These are phyloP conservation scores for Trametes villosa DNA, from an alignment of 768 basidiomycete species.

Conservation along the genomic window DNA sequence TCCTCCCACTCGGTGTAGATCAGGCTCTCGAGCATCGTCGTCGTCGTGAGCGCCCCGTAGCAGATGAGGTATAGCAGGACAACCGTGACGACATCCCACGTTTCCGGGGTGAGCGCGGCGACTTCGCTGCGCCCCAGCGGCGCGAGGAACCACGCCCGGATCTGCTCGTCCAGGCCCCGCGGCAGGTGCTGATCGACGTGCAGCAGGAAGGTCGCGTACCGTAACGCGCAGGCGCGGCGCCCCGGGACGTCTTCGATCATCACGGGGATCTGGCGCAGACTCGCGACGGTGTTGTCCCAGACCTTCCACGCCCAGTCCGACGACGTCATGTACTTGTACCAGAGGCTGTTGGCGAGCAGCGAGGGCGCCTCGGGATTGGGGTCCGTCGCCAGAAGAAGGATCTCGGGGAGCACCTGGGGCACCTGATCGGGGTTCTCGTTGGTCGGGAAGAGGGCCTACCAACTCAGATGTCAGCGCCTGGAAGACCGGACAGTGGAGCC, in stretches of 20 bases:
- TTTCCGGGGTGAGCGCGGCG: constrained; percentile 56
- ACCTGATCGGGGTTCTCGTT: constrained; percentile 39
- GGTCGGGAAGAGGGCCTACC: constrained; percentile 47
- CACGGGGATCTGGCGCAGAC: constrained; percentile 67
- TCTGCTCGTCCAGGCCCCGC: constrained; percentile 68
- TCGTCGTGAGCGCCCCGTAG: constrained; percentile 69
- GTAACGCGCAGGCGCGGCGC: constrained; percentile 57
- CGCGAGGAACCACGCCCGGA: constrained; percentile 73
- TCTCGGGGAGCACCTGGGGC: constrained; percentile 57
- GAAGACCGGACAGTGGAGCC: neutral
- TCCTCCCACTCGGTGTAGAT: constrained; percentile 80
- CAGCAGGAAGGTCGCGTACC: constrained; percentile 72
- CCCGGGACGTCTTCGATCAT: constrained; percentile 53
- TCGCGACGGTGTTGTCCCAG: constrained; percentile 82
- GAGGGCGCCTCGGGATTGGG: constrained; percentile 63
- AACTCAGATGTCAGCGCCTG: neutral
- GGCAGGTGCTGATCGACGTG: constrained; percentile 81
- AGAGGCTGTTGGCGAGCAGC: constrained; percentile 73
- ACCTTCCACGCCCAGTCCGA: constrained; percentile 80
- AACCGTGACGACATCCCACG: constrained; percentile 68
- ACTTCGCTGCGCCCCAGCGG: constrained; percentile 69
- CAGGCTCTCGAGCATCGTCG: constrained; percentile 72
- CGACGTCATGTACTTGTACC: constrained; percentile 81
- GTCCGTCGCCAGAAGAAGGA: constrained; percentile 66
- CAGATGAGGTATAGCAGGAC: constrained; percentile 68